These are phyloP conservation scores for Omphalotus olearius DNA, from an alignment of 1,284 basidiomycete species.

Conservation along the genomic window DNA sequence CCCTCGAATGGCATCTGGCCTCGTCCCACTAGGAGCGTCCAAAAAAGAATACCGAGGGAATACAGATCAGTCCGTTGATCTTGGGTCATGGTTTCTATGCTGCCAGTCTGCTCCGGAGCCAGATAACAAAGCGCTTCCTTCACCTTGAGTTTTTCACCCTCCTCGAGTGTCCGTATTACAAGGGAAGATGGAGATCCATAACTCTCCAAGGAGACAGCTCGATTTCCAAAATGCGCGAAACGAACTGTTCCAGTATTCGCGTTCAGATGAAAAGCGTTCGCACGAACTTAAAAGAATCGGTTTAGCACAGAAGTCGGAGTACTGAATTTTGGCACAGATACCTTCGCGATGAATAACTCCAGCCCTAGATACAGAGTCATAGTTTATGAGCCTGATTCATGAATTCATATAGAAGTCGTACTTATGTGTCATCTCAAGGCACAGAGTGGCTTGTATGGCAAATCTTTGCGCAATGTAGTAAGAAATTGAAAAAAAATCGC, in stretches of 20 bases:
- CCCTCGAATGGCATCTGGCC: constrained; percentile 71
- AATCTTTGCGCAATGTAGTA: constrained; percentile 37
- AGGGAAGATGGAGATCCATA: constrained; percentile 66
- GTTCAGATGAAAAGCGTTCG: constrained; percentile 71
- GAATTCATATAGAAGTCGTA: constrained; percentile 23
- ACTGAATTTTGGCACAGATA: constrained; percentile 18
- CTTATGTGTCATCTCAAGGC: constrained; percentile 63
- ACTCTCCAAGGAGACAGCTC: constrained; percentile 65
- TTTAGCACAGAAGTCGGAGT: constrained; percentile 2
- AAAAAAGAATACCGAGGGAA: constrained; percentile 65
- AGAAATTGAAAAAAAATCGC: not conserved
- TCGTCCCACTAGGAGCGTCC: constrained; percentile 63
- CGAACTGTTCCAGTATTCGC: constrained; percentile 63
- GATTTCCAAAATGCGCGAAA: constrained; percentile 71
- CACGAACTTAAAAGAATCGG: constrained; percentile 46
- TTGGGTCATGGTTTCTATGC: constrained; percentile 62
- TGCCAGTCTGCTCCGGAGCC: constrained; percentile 70
- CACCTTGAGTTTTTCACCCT: constrained; percentile 59
- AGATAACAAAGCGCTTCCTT: constrained; percentile 72
- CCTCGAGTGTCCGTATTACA: constrained; percentile 56
- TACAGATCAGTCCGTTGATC: constrained; percentile 71
- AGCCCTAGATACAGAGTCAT: constrained; percentile 26
- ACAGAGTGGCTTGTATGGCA: constrained; percentile 67
- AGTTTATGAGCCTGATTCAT: not conserved
- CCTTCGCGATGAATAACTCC: constrained; percentile 66